Evolutionary conservation across 169 alveolate genomes (phyloP), one percentile per base, ranked within the genome.

Genomic region (Cryptosporidium viatorum): DNA sequence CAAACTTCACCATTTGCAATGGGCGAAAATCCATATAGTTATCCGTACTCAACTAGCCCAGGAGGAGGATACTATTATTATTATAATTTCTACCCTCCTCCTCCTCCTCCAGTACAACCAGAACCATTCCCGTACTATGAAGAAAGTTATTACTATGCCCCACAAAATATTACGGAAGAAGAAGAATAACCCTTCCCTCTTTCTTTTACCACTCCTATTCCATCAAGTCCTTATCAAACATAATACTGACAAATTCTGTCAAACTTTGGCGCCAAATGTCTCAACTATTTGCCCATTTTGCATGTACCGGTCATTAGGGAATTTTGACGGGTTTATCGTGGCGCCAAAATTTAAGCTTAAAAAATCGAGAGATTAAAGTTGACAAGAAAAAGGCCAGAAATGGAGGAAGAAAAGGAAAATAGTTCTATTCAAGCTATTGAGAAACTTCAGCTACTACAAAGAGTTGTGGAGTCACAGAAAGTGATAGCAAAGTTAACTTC

Each of bases 61-160:
- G 89, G 89, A 21, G 89, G 89, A 59, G 89, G 89, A 8, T 80
- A 80, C 45, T 80, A 80, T 18, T 80, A 80, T 35, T 80, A 80
- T 37, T 62, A 60, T 48, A 31, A 33, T 51, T 43, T 16, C 70
- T 48, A 43, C 23, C 71, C 60, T n/a, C 43, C 43, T 5, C 43
- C 43, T 5, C 43, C 43, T 37, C 51, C 33, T 7, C 67, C 67
- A 31, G 5, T 10, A 3, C 51, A 2, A 5, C 50, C 71, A n/a
- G 71, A 65, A 14, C 71, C 71, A 6, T 31, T 35, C 71, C 71
- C 71, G 2, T 65, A 65, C 29, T 65, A 31, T 9, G 50, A 65
- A 37, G 71, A 65, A 8, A 37, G 23, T 26, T 65, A 31, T 39
- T 65, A 26, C 48, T 31, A n/a, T 18, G 8, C 3, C 23, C 71